Conservation (phyloP, 768 basidiomycete genomes). For the Hericium erinaceus region DNA sequence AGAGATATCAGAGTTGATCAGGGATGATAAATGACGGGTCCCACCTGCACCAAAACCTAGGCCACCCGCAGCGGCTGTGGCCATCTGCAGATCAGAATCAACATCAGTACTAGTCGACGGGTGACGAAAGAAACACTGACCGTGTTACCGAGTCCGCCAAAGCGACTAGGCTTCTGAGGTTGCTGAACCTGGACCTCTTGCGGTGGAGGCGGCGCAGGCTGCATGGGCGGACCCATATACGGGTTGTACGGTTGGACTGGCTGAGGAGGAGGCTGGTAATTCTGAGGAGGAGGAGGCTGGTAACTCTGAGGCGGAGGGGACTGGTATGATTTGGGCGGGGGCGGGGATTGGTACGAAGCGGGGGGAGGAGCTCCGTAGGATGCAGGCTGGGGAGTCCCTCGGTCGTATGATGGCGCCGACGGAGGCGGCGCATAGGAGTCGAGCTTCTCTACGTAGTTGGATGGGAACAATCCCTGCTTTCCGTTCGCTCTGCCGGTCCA, state of each 20-base stretch:
- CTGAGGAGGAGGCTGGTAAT: background rate
- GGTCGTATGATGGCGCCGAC: slow-evolving; percentile 12
- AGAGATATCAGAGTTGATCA: slow-evolving; percentile 1
- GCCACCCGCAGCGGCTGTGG: slow-evolving; percentile 43
- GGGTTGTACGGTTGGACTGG: slow-evolving; percentile 1
- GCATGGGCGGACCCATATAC: slow-evolving; percentile 12
- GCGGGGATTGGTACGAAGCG: slow-evolving; percentile 9
- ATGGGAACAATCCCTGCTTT: slow-evolving; percentile 68
- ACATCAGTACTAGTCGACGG: background rate
- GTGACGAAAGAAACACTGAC: background rate
- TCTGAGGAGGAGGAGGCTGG: slow-evolving; percentile 14
- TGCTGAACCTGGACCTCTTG: slow-evolving; percentile 12
- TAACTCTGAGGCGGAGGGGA: slow-evolving; percentile 1
- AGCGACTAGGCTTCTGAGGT: slow-evolving; percentile 5
- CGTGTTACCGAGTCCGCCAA: slow-evolving; percentile 8
- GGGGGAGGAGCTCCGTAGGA: background rate
- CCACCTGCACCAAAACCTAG: slow-evolving; percentile 69
- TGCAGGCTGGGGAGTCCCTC: background rate
- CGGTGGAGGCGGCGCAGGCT: slow-evolving; percentile 14
- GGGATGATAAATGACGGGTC: slow-evolving; percentile 15
- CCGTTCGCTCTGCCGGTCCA: slow-evolving; percentile 67
- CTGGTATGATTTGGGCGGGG: slow-evolving; percentile 30
- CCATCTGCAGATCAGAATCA: slow-evolving; percentile 18
- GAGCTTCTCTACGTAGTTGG: slow-evolving; percentile 61
- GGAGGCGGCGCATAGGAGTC: slow-evolving; percentile 13